Evolutionary conservation across 192 early-diverging fungal genomes (phyloP), one percentile per base, ranked within the genome.

Genomic region (Podila epicladia): DNA sequence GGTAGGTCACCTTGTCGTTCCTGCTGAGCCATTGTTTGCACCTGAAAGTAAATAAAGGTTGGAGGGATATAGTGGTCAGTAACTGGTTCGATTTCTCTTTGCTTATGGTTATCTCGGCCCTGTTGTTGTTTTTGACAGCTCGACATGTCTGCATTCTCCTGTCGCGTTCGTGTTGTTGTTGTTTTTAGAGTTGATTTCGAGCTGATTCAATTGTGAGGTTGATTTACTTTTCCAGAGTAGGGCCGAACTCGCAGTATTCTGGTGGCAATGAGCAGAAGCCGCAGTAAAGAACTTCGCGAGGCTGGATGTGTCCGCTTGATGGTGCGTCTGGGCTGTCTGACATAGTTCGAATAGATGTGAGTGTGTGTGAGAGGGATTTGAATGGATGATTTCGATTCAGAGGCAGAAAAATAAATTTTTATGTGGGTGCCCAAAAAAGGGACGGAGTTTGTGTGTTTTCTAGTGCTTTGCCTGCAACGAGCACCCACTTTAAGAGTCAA

Each of bases 171-270:
- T 87, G 92, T 38, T 92, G 58, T 3, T 84, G 87, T 19, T 90
- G 76, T 58, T 96, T 8, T 86, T 37, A 37, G 35, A 37, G 35
- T 37, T 8, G 35, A 37, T 45, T 17, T 45, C 11, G 15, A 45
- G 22, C 3, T 55, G 53, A 55, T 84, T 26, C 84, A 53, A 59
- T 35, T 29, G 17, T 28, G 55, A 33, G 28, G 66, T 24, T 33
- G 55, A 35, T 49, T 50, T 79, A 98, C 74, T 94, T 92, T 64
- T 92, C 91, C 49, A 88, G 82, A 20, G 93, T 92, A 29, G 92
- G 90, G n/a, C 92, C 89, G 66, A 93, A 96, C 87, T 95, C 95
- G 86, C 97, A 98, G 85, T 95, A 98, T 94, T 95, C 74, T 26
- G 76, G 76, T 5, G 76, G 76, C 31, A 79, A 37, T 19, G 76